Evolutionary conservation across 306 rosid species (phyloP), one percentile per base, ranked within the genome.

Genomic region (Fragaria vesca): DNA sequence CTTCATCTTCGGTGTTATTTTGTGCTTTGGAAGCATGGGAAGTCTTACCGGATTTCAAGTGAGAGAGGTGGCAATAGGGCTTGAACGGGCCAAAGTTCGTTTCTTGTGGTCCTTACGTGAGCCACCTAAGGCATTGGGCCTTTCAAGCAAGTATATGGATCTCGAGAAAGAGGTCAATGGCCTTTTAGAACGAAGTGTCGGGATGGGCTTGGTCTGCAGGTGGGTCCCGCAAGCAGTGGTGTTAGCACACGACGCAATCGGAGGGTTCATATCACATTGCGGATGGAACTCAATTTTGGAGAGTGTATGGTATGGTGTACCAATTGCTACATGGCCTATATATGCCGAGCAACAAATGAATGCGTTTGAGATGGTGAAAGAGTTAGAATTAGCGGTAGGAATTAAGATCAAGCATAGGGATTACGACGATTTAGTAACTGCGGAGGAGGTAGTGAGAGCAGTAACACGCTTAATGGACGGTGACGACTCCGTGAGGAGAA

Each of bases 231-330:
- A 89, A 15, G 85, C 69, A 7, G 66, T 43, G 43, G 80, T 87
- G 2, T 13, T 87, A 30, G 87, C 82, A 13, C 91, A 87, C 66
- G n/a, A 17, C 16, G 87, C 86, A 0, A 24, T 86, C 0, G 88
- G 91, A 1, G 93, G 91, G 0, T 89, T 89, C 62, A 86, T 87
- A 76, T 89, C 91, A 6, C 91, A 89, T 8, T 87, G 90, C 26
- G 90, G 93, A 6, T 89, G 91, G 90, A 89, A 51, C n/a, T 51
- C 57, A 17, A 51, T 51, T 51, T 51, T 89, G 52, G 93, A 87
- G 76, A 87, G 93, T 40, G 40, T 87, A 62, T 87, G 90, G 93
- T 13, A 80, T 2, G 91, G 90, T 0, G 90, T 89, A 16, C 86
- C 83, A 1, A 20, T 89, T 78, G 90, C 87, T 77, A 89, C 93